A percentile compares a stretch with the other conserved stretches of the same genome.
Conservation (phyloP, 495 filamentous ascomycete genomes). For the Aspergillus ostianus region DNA sequence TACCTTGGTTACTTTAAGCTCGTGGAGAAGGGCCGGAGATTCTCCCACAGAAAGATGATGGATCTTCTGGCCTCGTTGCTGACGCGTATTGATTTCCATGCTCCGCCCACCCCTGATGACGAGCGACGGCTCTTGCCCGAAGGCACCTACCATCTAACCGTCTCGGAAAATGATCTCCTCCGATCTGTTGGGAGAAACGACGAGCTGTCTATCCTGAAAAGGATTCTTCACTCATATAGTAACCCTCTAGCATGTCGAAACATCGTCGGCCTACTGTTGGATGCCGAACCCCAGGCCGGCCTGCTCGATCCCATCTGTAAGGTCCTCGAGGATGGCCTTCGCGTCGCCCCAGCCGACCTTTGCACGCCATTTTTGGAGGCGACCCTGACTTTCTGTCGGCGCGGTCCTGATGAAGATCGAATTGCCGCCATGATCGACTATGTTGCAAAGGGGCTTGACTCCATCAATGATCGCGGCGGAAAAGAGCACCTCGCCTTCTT, state of each 20-base stretch:
- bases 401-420: constrained; percentile 33
- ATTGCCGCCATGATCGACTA: constrained; percentile 47
- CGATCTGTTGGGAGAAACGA: constrained; percentile 31
- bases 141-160: constrained; percentile 39
- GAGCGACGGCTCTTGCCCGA: constrained; percentile 27
- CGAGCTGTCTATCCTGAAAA: constrained; percentile 40
- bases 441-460: constrained; percentile 54
- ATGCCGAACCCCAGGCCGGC: constrained; percentile 44
- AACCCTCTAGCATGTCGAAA: constrained; percentile 31
- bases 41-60: constrained; percentile 43
- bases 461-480: constrained; percentile 56
- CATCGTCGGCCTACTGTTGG: constrained; percentile 44
- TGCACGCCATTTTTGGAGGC: constrained; percentile 55
- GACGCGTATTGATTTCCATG: constrained; percentile 39
- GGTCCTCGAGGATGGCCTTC: constrained; percentile 51
- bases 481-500: constrained; percentile 62
- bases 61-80: constrained; percentile 44
- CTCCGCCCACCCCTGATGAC: constrained; percentile 25
- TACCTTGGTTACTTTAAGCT: constrained; percentile 56
- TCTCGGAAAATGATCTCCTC: constrained; percentile 37
- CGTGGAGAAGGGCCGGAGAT: constrained; percentile 54
- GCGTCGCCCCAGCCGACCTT: constrained; percentile 54
- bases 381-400: constrained; percentile 48
- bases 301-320: constrained; percentile 42
- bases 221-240: constrained; percentile 40